Evolutionary conservation across 768 basidiomycete species (phyloP), one percentile per base, ranked within the genome.

Genomic region (Cantharellus cinnabarinus): DNA sequence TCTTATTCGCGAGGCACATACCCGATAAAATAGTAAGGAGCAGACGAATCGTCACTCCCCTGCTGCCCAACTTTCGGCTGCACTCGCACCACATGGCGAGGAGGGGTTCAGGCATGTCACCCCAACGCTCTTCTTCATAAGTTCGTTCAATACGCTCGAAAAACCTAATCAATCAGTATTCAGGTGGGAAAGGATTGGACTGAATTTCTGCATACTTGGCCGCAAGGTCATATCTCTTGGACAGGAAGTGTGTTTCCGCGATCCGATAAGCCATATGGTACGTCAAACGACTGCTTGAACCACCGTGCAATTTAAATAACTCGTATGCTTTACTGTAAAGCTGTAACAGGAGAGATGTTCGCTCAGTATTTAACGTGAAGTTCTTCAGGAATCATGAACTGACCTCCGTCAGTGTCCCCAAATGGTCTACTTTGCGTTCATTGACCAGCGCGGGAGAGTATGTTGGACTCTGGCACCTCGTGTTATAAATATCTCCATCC

Each of bases 251-350:
- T 2, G 85, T 85, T 61, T 85, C 79, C 0, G 90, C 94, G 58
- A 99, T 97, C 40, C 83, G 79, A 68, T 79, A 85, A 2, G 91
- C 94, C 57, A 99, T 84, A 77, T 81, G 88, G n/a, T 94, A 72
- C 0, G 89, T 89, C 62, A 90, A 71, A 5, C 93, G 79, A 2
- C 81, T 79, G 63, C 86, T 87, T n/a, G 75, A 77, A 14, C 64
- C 53, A 7, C 58, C 74, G 65, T 86, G 78, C 64, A 80, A 83
- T 72, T 94, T 97, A 74, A 95, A 89, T 5, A 90, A 68, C 64
- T 94, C 89, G 69, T 99, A 98, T 1, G 95, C 76, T 66, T 93
- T 90, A 4, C 89, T 95, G 67, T 90, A 93, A 1, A 99, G 76
- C 89, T 93, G 58, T 3, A 42, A 20, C 15, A 1, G 14, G 29